These are phyloP conservation scores for Cladosporium oxysporum DNA, from an alignment of 2,329 filamentous ascomycete species.

Conservation along the genomic window DNA sequence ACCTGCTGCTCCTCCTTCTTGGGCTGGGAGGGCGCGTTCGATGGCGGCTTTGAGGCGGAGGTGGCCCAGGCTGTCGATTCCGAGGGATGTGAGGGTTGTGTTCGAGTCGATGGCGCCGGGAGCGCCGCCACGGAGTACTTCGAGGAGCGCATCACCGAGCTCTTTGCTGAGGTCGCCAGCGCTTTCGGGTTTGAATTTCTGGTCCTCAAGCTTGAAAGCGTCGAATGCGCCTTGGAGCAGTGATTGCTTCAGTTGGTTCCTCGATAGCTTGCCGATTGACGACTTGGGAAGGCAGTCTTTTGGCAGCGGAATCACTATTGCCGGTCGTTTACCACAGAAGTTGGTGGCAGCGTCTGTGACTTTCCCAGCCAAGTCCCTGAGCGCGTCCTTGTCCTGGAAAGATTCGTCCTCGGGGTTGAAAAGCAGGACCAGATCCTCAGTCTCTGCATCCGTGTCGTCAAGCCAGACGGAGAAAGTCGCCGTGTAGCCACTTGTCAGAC, in stretches of 20 bases:
- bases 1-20: background rate
- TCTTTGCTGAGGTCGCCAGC: slow-evolving; percentile 13
- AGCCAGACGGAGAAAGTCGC: slow-evolving; percentile 28
- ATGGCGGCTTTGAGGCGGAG: slow-evolving; percentile 28
- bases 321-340: slow-evolving; percentile 25
- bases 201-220: slow-evolving; percentile 6
- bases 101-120: slow-evolving; percentile 6
- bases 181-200: background rate
- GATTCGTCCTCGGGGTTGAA: slow-evolving; percentile 24
- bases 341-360: slow-evolving; percentile 22
- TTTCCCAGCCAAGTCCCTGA: slow-evolving; percentile 24
- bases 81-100: slow-evolving; percentile 22
- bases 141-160: slow-evolving; percentile 16
- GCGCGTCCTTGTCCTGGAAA: slow-evolving; percentile 22
- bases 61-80: slow-evolving; percentile 22
- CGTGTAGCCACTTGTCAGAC: slow-evolving; percentile 24
- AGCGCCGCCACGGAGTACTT: slow-evolving; percentile 21
- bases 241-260: slow-evolving; percentile 24
- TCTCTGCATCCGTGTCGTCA: slow-evolving; percentile 24
- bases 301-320: slow-evolving; percentile 26
- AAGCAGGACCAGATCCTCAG: slow-evolving; percentile 26
- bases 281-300: slow-evolving; percentile 27
- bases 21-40: slow-evolving; percentile 21
- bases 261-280: slow-evolving; percentile 30
- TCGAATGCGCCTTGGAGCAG: slow-evolving; percentile 23